phyloP scores from a whole-genome alignment of 441 rosid genomes.

The Mallotus repandus region DNA sequence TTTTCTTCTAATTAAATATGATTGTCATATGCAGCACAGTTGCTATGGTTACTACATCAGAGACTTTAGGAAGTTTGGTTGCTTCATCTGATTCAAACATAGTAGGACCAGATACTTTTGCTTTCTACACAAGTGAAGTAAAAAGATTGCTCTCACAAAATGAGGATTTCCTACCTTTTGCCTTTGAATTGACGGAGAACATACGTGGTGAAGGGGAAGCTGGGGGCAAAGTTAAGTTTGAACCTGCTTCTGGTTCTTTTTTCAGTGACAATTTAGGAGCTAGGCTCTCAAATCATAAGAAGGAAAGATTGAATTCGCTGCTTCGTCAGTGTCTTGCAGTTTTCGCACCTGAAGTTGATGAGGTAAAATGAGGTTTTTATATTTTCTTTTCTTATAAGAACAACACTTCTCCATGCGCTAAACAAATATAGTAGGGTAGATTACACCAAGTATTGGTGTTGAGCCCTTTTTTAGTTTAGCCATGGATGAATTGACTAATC shows the following conservation, averaged over 20 bases:
- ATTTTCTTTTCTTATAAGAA: not conserved
- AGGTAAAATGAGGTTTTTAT: slow-evolving; percentile 30
- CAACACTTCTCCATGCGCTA: too few species aligned
- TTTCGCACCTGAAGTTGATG: slow-evolving; percentile 48
- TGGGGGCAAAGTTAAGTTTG: slow-evolving; percentile 11
- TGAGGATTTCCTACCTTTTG: slow-evolving; percentile 29
- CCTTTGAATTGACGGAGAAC: slow-evolving; percentile 18
- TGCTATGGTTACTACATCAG: slow-evolving; percentile 23
- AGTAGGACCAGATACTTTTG: slow-evolving; percentile 48
- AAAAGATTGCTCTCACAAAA: slow-evolving; percentile 34
- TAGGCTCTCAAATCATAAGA: slow-evolving; percentile 40
- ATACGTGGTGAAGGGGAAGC: slow-evolving; percentile 2
- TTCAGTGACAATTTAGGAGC: slow-evolving; percentile 32
- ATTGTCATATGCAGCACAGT: slow-evolving; percentile 25
- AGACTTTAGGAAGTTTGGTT: slow-evolving; percentile 21
- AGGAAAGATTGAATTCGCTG: slow-evolving; percentile 37
- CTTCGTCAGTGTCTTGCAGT: slow-evolving; percentile 37
- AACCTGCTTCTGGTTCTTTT: slow-evolving; percentile 19
- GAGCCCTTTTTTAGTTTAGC: too few species aligned
- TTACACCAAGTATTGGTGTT: too few species aligned
- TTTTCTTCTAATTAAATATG: slow-evolving; percentile 1
- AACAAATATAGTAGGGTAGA: too few species aligned
- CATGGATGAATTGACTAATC: too few species aligned
- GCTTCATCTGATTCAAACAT: slow-evolving; percentile 24
- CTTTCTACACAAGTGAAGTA: slow-evolving; percentile 39